Conservation (phyloP, 148 eudicot species). For the Beta vulgaris region DNA sequence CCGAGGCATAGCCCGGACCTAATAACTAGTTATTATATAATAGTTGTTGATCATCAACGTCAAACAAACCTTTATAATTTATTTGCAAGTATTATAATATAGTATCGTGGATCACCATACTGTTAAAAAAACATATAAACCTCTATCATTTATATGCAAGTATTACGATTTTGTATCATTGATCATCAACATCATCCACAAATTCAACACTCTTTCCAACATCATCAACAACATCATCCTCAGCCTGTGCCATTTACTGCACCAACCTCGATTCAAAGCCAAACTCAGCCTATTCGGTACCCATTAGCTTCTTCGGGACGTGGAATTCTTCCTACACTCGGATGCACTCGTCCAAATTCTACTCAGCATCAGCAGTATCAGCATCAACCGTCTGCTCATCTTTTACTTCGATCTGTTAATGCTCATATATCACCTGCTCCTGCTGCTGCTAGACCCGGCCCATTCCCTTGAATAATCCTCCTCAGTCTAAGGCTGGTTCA, state of each 20-base stretch:
- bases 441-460: background rate
- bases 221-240: background rate
- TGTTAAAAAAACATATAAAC: too few relatives aligned
- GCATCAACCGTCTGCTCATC: background rate
- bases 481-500: constrained; percentile 27
- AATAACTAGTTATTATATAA: too few relatives aligned
- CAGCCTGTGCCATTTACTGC: background rate
- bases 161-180: too few relatives aligned
- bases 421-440: background rate
- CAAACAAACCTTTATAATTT: too few relatives aligned
- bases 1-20: too few relatives aligned
- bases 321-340: constrained; percentile 2
- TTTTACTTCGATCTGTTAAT: too few relatives aligned
- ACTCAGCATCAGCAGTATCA: background rate
- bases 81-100: too few relatives aligned
- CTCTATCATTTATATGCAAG: too few relatives aligned
- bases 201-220: background rate
- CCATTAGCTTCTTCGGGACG: constrained; percentile 19
- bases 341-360: background rate
- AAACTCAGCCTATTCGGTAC: background rate
- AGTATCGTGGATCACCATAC: too few relatives aligned
- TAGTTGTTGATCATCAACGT: too few relatives aligned
- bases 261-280: background rate
- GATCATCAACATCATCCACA: too few relatives aligned
- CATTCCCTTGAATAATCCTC: too few relatives aligned